Base-by-base conservation (phyloP, 169 alveolate genomes). In the Eimeria praecox region DNA sequence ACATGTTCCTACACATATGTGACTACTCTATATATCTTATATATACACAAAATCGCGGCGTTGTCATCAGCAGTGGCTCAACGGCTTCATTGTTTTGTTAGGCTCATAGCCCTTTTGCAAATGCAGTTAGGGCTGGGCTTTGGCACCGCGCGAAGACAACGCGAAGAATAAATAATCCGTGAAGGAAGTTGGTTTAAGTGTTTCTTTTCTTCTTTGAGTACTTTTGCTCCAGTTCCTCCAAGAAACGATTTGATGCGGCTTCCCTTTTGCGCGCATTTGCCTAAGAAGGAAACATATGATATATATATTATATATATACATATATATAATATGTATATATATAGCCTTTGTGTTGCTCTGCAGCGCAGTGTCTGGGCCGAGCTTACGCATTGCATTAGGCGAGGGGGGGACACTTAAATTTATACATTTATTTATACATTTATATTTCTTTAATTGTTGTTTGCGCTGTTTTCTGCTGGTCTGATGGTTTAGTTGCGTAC, bases 201-300 rank as follows among this genome's bases (percentile, higher is more conserved):
- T 80, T 80, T 71, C 24, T 80, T 20, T 52, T 52, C 69, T 80
- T 80, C 90, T 80, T 80, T 42, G 92, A 49, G 92, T 85, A 54
- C 35, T 85, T 85, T 35, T 85, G 78, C 64, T 42, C 80, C 77
- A 52, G 64, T 85, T 54, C 77, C 64, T 85, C 92, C n/a, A 85
- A n/a, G 54, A 85, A 85, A 33, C 92, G 92, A 56, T 85, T 85
- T 24, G 78, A 52, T 38, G 92, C 92, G 42, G 73, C 92, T 22
- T 85, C 92, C 78, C 92, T 14, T 22, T 85, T 85, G 92, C 92
- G 56, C 92, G 56, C 35, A 33, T 85, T 85, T 22, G 62, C 92
- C 92, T 85, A 33, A 27, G 42, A 33, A 56, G 77, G 59, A 85
- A 85, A 20, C 42, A 56, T 38, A n/a, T n/a, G n/a, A 71, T 71